These are phyloP conservation scores for Camellia sinensis DNA, from an alignment of 148 eudicot species.

Conservation along the genomic window DNA sequence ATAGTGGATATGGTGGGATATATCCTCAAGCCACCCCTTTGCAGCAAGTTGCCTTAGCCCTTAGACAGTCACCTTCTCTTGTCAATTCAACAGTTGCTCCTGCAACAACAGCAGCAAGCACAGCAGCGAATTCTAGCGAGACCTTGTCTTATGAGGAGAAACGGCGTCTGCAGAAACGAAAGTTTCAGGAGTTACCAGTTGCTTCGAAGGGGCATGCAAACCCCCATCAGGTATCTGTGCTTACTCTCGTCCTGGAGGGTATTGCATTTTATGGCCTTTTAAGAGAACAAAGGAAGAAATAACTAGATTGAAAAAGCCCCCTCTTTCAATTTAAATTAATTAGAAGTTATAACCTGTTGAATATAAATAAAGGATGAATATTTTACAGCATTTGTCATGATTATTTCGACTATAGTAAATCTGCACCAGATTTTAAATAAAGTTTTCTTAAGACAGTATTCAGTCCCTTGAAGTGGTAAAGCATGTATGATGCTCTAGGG, in stretches of 20 bases:
- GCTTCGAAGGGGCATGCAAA: conserved; percentile 33
- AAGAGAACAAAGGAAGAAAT: background rate
- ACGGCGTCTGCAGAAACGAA: conserved; percentile 50
- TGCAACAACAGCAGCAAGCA: conserved; percentile 33
- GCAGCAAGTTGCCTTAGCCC: conserved; percentile 86
- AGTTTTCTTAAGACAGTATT: background rate
- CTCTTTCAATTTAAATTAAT: background rate
- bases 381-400: background rate
- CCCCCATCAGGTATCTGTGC: conserved; percentile 60
- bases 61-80: conserved; percentile 58
- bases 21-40: conserved; percentile 93
- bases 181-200: conserved; percentile 80
- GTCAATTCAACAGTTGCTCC: conserved; percentile 47
- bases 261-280: background rate
- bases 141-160: conserved; percentile 40
- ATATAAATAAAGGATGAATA: background rate
- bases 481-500: background rate
- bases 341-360: background rate
- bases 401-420: background rate
- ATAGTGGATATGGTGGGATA: conserved; percentile 81
- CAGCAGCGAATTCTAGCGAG: conserved; percentile 21
- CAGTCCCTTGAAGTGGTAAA: background rate
- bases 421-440: background rate
- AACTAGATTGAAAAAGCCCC: background rate
- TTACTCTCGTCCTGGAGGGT: conserved; percentile 20